A percentile compares a stretch with the other conserved stretches of the same genome.
Conservation (phyloP, 768 basidiomycete species). For the Rhodosporidiobolus odoratus region DNA sequence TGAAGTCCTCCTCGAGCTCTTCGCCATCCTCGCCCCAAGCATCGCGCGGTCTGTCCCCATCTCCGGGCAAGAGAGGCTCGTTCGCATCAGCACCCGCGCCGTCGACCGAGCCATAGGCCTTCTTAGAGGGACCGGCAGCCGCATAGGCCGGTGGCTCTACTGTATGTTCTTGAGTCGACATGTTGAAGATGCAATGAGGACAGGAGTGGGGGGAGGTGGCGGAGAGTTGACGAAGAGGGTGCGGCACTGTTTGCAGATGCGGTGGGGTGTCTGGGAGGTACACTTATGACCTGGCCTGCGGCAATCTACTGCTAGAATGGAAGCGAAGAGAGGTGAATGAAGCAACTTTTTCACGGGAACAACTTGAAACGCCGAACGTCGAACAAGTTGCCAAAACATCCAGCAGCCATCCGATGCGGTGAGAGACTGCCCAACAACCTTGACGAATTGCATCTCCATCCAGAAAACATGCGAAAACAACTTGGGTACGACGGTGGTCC, state of each 20-base stretch:
- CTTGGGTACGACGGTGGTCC: too few relatives aligned
- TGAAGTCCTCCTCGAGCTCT: slow-evolving; percentile 89
- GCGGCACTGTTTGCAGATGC: background rate
- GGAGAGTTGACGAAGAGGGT: background rate
- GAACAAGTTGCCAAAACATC: too few relatives aligned
- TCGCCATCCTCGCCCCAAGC: slow-evolving; percentile 43
- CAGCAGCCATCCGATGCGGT: too few relatives aligned
- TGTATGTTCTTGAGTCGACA: slow-evolving; percentile 15
- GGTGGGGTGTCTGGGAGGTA: background rate
- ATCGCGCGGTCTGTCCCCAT: background rate
- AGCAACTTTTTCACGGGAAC: too few relatives aligned
- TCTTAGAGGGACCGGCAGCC: background rate
- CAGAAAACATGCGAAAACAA: too few relatives aligned
- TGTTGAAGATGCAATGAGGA: background rate
- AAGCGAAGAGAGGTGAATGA: too few relatives aligned
- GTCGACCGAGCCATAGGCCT: slow-evolving; percentile 9
- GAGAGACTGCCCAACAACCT: too few relatives aligned
- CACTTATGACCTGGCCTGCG: too few relatives aligned
- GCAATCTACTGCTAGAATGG: too few relatives aligned
- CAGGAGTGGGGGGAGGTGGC: background rate
- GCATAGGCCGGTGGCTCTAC: slow-evolving; percentile 1
- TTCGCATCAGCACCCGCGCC: background rate
- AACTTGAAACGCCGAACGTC: too few relatives aligned
- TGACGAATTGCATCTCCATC: too few relatives aligned
- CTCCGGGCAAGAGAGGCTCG: slow-evolving; percentile 17